These are phyloP conservation scores for Rhizophagus prolifer DNA, from an alignment of 192 early-diverging fungal species.

Conservation along the genomic window DNA sequence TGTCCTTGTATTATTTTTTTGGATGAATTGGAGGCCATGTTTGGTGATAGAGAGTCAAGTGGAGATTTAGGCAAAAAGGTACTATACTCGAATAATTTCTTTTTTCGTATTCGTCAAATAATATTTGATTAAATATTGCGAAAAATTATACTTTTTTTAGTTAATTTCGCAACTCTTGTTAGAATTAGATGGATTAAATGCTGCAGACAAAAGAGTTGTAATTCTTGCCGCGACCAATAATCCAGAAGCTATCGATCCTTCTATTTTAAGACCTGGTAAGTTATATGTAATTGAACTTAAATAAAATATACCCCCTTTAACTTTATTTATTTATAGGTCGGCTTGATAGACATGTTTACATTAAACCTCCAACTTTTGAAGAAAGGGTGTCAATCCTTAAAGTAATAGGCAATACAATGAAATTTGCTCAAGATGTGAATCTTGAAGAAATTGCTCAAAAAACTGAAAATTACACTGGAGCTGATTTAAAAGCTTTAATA, in stretches of 20 bases:
- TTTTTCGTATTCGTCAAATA: not conserved
- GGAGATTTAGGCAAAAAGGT: constrained; percentile 73
- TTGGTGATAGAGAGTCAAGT: constrained; percentile 64
- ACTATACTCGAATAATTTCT: not conserved
- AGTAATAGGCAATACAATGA: constrained; percentile 39
- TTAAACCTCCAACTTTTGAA: constrained; percentile 57
- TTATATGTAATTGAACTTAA: not conserved
- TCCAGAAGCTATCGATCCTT: constrained; percentile 66
- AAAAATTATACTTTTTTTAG: constrained; percentile 29
- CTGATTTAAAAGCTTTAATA: constrained; percentile 64
- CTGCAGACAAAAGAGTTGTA: constrained; percentile 57
- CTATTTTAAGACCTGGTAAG: constrained; percentile 76
- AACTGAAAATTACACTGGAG: constrained; percentile 62
- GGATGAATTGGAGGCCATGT: constrained; percentile 92
- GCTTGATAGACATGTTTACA: constrained; percentile 73
- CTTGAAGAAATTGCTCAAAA: constrained; percentile 42
- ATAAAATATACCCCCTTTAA: not conserved
- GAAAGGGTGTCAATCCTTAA: constrained; percentile 68
- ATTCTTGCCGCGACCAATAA: constrained; percentile 89
- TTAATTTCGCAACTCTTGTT: constrained; percentile 75
- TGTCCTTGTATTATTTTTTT: constrained; percentile 87
- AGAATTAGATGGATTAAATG: constrained; percentile 71
- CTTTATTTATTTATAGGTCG: constrained; percentile 52
- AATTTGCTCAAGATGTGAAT: constrained; percentile 36
- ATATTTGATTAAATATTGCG: not conserved